Evolutionary conservation across 768 basidiomycete species (phyloP), one percentile per base, ranked within the genome.

Genomic region (Kwoniella shandongensis): DNA sequence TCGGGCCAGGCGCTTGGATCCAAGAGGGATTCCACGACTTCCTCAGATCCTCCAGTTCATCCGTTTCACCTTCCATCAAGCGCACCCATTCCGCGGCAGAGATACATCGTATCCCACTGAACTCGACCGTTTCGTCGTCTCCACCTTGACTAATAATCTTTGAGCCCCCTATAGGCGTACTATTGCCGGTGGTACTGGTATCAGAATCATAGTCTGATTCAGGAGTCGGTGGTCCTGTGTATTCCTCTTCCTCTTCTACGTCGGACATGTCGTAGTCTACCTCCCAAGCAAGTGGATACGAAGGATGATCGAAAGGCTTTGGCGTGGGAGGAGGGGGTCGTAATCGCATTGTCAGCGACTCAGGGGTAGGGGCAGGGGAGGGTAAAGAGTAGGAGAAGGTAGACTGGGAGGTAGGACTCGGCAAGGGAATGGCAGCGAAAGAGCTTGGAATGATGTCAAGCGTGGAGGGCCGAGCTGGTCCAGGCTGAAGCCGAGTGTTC

Each of bases 291-390:
- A 55, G 23, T 7, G 69, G 53, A 41, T 71, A 71, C 13, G 54
- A 41, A 3, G 39, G n/a, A 1, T 42, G 41, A 39, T 67, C 57
- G 27, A 22, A 46, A 17, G 12, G 18, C 18, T 48, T 55, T 18
- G 58, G 40, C n/a, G 55, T 30, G 15, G 57, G 42, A 2, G 44
- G 48, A 22, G 51, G 52, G 17, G 68, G 62, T 15, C 66, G 64
- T 30, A 71, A 57, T n/a, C 66, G 59, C 13, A 44, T 38, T 18
- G 62, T 62, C 13, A 71, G 57, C 3, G 45, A 25, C 27, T 63
- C 62, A n/a, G 66, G 69, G 5, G 66, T 68, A 0, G 63, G 54
- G 1, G 69, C 64, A 8, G 66, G 69, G 23, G 66, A 59, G 6
- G 66, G 69, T 13, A 63, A 22, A 15, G 45, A 38, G 40, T 68